Base-by-base conservation (phyloP, 345 rosid species). In the Garcia nutans region DNA sequence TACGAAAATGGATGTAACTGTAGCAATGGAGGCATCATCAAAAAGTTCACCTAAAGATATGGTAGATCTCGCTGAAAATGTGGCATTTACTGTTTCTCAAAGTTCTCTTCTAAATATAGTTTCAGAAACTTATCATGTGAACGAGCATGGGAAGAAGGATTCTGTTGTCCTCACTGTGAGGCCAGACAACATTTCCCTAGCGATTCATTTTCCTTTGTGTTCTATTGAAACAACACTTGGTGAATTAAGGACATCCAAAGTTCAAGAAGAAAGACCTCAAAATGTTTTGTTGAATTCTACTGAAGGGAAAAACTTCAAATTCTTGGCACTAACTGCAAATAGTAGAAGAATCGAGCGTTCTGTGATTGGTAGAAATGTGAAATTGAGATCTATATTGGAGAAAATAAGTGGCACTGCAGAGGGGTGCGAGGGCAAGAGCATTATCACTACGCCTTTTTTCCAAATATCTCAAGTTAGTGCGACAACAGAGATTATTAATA, bases 381-480 rank as follows among this genome's bases (percentile, higher is more conserved):
- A 81, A 78, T 24, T 94, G 76, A 90, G 87, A 78, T 83, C 76
- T 65, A 54, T 76, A 75, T 69, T 90, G 59, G 95, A 86, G 71
- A 89, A 84, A 72, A 82, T 80, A 72, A 84, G 80, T 71, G 91
- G 90, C 42, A 59, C 68, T 2, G 70, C 89, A 54, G 87, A 83
- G 67, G 72, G 76, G 56, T 82, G 73, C n/a, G 83, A 83, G 69
- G 85, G 78, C 33, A 71, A 77, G 26, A 74, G 73, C 79, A 77
- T 74, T 75, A 87, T 78, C 65, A 84, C 87, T 70, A 88, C 86
- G 85, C 92, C 93, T 81, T 81, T 92, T 47, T 86, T 92, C 80
- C 88, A 89, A 79, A 85, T 84, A 59, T 82, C 78, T 70, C 83
- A 92, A 70, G 78, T 89, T 76, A 72, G 59, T 80, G 77, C 89